Evolutionary conservation across 2,329 filamentous ascomycete species (phyloP), one percentile per base, ranked within the genome.

Genomic region (Talaromyces sp.): DNA sequence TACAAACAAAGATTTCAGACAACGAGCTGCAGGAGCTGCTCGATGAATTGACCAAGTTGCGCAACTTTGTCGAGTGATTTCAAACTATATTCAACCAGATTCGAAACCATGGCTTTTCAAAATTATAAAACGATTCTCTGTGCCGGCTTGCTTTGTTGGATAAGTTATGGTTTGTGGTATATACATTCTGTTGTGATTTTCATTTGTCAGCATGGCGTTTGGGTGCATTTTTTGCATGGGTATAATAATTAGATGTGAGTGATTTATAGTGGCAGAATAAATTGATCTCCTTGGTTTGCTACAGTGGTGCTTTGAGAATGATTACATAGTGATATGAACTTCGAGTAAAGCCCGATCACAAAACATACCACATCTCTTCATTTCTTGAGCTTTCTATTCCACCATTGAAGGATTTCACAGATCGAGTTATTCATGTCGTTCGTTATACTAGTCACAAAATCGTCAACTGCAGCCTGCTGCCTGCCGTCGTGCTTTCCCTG

Each of bases 1-100:
- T 99, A 56, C 84, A 87, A 68, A 88, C 92, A 75, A 99, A 99
- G 79, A 96, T 98, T 70, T 84, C 84, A 63, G 93, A 98, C 73
- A 89, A 91, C 38, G 91, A 96, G 67, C 78, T 99, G 65, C 89
- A 96, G 75, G 88, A 92, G 64, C 80, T 98, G 61, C 83, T 99
- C 61, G 88, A 96, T 71, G 92, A 99, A 79, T 89, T 98, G 77
- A 89, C 87, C 68, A 96, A 96, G 81, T 80, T 96, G 71, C 79
- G 84, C 68, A 77, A 78, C 64, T 78, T 78, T 62, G 76, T 75
- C 1, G 75, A 78, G 67, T 78, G 68, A 62, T 24, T 29, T 8
- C 2, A 31, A 31, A 31, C n/a, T n/a, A 31, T 31, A 31, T 31
- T 10, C 9, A 27, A 27, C 3, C 29, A 10, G 29, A 31, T 31